Evolutionary conservation across 805 yeast species (phyloP).

Genomic region (Pichia cabralensis): DNA sequence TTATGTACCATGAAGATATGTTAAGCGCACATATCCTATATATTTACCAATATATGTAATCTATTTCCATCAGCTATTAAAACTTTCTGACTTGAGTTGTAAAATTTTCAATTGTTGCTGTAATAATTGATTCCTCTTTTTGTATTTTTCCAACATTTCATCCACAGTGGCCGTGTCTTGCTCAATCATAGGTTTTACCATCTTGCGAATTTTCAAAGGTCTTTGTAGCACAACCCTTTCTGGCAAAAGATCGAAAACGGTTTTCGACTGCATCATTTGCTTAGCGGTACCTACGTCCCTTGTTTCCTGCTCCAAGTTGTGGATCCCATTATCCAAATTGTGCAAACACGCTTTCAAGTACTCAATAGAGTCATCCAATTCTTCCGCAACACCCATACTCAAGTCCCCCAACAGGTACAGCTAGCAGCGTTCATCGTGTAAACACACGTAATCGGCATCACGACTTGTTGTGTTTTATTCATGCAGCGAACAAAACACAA

Average conservation of each 20-base stretch:
- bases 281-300: background rate
- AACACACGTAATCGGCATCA: too few relatives aligned
- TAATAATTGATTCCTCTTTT: conserved; percentile 5
- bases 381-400: background rate
- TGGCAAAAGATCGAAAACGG: conserved; percentile 12
- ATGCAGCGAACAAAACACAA: too few relatives aligned
- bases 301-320: conserved; percentile 3
- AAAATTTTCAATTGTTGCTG: conserved; percentile 8
- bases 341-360: conserved; percentile 4
- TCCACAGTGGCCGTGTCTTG: conserved; percentile 3
- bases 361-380: conserved; percentile 4
- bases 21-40: too few relatives aligned
- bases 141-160: background rate
- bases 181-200: conserved; percentile 10
- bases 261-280: conserved; percentile 1
- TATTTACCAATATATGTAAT: background rate
- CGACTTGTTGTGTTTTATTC: too few relatives aligned
- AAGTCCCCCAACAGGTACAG: too few relatives aligned
- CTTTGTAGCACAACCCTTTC: conserved; percentile 6
- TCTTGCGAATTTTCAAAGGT: conserved; percentile 3
- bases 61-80: background rate
- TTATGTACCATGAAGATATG: too few relatives aligned
- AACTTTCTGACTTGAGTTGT: conserved; percentile 9
- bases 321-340: conserved; percentile 4
- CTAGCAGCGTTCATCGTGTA: too few relatives aligned